phyloP scores from a whole-genome alignment of 306 rosid genomes.

The Rosa chinensis region DNA sequence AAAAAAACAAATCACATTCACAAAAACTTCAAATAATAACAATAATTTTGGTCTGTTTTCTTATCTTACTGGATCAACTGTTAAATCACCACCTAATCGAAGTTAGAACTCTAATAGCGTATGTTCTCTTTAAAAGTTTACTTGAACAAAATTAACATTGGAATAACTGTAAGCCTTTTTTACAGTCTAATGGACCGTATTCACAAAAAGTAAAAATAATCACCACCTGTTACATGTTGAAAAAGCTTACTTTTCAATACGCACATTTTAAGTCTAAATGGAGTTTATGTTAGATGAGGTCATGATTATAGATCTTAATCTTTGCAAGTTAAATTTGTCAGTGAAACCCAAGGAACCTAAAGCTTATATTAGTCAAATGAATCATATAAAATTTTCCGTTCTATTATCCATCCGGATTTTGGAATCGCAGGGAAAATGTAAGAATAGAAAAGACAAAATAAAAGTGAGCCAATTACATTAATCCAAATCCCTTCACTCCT shows the following conservation, averaged over 20 bases:
- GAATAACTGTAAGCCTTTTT: not conserved
- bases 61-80: not conserved
- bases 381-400: not conserved
- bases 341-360: not conserved
- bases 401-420: not conserved
- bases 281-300: not conserved
- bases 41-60: not conserved
- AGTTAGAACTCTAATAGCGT: not conserved
- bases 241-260: not conserved
- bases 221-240: not conserved
- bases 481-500: not conserved
- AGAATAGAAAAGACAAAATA: not conserved
- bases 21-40: not conserved
- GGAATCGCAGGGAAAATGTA: not conserved
- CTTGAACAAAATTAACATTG: not conserved
- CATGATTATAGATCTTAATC: not conserved
- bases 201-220: not conserved
- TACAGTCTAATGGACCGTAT: not conserved
- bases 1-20: too few relatives aligned
- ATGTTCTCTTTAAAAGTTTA: not conserved
- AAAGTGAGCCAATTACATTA: not conserved
- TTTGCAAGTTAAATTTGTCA: not conserved
- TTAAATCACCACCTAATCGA: not conserved
- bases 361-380: not conserved
- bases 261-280: not conserved